phyloP scores from a whole-genome alignment of 2,329 filamentous ascomycete genomes.

The Microcyclospora tardicrescens region DNA sequence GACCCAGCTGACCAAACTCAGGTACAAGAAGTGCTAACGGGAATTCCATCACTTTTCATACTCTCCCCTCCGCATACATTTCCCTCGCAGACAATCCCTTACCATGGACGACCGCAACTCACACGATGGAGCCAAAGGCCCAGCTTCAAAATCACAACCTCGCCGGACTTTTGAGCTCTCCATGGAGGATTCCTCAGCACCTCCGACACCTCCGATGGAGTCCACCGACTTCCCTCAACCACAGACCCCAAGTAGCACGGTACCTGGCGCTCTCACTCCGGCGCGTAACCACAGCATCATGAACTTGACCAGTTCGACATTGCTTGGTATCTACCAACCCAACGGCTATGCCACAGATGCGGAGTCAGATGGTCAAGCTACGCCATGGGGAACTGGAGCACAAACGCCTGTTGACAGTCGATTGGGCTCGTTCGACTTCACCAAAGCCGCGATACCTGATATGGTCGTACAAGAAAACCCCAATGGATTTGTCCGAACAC shows the following conservation, averaged over 20 bases:
- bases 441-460: slow-evolving; percentile 11
- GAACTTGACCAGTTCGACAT: slow-evolving; percentile 78
- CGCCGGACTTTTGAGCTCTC: slow-evolving; percentile 56
- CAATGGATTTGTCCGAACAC: slow-evolving; percentile 10
- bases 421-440: slow-evolving; percentile 15
- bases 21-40: too few species aligned
- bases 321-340: slow-evolving; percentile 80
- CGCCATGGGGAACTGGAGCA: slow-evolving; percentile 1
- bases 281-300: slow-evolving; percentile 62
- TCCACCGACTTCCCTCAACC: slow-evolving; percentile 5
- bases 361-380: slow-evolving; percentile 37
- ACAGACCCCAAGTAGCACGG: slow-evolving; percentile 2
- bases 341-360: slow-evolving; percentile 38
- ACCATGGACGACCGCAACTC: too few species aligned
- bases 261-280: slow-evolving; percentile 29
- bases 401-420: slow-evolving; percentile 2
- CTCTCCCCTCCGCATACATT: too few species aligned
- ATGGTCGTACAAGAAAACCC: slow-evolving; percentile 10
- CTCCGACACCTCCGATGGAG: slow-evolving; percentile 14
- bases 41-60: too few species aligned
- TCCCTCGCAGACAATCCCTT: too few species aligned
- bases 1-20: too few species aligned
- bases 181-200: slow-evolving; percentile 26
- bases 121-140: too few species aligned
- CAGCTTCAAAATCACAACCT: slow-evolving; percentile 38